These are phyloP conservation scores for Tinospora cordifolia DNA, from an alignment of 164 flowering plant genomes.

Conservation along the genomic window DNA sequence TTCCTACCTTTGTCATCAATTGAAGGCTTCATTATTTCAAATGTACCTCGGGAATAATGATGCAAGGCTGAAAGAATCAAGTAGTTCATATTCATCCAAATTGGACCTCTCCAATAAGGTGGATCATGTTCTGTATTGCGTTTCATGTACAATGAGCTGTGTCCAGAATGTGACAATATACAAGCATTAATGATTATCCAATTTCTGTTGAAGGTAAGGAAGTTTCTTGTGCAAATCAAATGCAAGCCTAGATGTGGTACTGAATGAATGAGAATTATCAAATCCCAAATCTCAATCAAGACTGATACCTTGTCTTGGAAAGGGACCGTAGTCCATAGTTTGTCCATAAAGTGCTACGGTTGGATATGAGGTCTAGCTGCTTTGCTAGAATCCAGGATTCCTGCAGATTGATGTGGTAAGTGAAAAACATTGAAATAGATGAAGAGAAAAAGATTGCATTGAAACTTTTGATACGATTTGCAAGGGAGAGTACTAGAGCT, in stretches of 20 bases:
- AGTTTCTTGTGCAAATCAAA: too few species aligned
- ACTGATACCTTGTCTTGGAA: conserved; percentile 66
- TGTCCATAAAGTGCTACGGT: conserved; percentile 78
- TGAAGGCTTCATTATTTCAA: too few species aligned
- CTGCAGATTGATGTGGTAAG: conserved; percentile 25
- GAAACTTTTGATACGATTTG: background rate
- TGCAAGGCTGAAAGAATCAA: conserved; percentile 84
- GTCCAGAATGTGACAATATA: conserved; percentile 9
- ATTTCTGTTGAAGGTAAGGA: background rate
- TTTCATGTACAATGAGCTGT: conserved; percentile 86
- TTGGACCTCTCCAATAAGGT: conserved; percentile 96
- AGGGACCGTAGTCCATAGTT: conserved; percentile 82
- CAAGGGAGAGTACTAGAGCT: conserved; percentile 22
- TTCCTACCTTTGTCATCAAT: background rate
- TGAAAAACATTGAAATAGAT: background rate
- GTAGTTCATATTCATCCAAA: conserved; percentile 98
- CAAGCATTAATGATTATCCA: conserved; percentile 5
- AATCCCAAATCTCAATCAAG: background rate
- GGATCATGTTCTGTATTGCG: conserved; percentile 95
- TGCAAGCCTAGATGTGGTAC: background rate
- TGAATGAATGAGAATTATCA: background rate
- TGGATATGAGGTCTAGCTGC: conserved; percentile 85
- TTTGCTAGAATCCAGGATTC: conserved; percentile 68
- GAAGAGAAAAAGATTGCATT: background rate
- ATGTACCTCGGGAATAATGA: conserved; percentile 67